These are phyloP conservation scores for Lodderomyces beijingensis DNA, from an alignment of 1,139 yeast species.

Conservation along the genomic window DNA sequence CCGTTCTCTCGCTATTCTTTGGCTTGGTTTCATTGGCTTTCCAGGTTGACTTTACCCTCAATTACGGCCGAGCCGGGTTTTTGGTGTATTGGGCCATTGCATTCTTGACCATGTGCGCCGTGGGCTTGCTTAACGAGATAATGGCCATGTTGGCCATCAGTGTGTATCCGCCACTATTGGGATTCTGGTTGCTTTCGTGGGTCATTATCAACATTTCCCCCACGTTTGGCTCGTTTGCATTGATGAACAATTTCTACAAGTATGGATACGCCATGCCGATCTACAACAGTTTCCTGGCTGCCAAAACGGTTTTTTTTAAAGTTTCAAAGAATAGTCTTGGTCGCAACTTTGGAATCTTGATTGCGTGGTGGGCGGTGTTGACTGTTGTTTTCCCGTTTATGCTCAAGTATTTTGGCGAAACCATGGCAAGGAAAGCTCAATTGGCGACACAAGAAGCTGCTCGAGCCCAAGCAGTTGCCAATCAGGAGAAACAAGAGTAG, in stretches of 20 bases:
- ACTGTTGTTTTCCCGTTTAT: slow-evolving; percentile 40
- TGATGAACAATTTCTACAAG: slow-evolving; percentile 29
- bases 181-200: slow-evolving; percentile 43
- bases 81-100: slow-evolving; percentile 43
- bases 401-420: slow-evolving; percentile 22
- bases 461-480: slow-evolving; percentile 16
- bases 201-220: slow-evolving; percentile 36
- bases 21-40: slow-evolving; percentile 40
- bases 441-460: no score
- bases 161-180: slow-evolving; percentile 36
- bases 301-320: slow-evolving; percentile 35
- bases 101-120: slow-evolving; percentile 41
- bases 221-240: slow-evolving; percentile 34
- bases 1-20: slow-evolving; percentile 33
- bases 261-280: slow-evolving; percentile 39
- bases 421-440: slow-evolving; percentile 27
- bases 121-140: slow-evolving; percentile 39
- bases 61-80: slow-evolving; percentile 41
- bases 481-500: slow-evolving; percentile 7
- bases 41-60: slow-evolving; percentile 36
- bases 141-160: slow-evolving; percentile 30
- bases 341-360: slow-evolving; percentile 31
- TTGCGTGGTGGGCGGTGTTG: slow-evolving; percentile 29
- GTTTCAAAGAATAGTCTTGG: slow-evolving; percentile 36
- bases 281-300: slow-evolving; percentile 34